Base-by-base conservation (phyloP, 2,329 filamentous ascomycete species). In the Monosporascus sp. region DNA sequence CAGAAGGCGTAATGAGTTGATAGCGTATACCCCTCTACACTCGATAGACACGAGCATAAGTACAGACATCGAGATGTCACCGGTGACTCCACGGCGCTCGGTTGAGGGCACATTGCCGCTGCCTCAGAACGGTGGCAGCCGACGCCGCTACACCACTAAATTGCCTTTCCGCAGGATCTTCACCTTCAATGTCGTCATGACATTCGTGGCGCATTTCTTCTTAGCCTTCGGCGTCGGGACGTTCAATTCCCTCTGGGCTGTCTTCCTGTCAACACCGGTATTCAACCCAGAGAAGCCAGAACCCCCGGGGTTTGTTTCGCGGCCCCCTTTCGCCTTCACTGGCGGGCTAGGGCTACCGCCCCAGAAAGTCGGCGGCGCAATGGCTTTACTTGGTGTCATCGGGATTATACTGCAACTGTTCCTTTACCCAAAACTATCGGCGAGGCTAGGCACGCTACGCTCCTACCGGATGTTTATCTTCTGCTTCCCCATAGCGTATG, bases 321-420 rank as follows among this genome's bases (percentile, higher is more conserved):
- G 68, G 56, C 69, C 80, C 53, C 77, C 83, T 0, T 82, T 87
- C 62, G 70, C 78, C 56, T 91, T 91, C 64, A 83, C 84, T 1
- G 88, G 89, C 27, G 90, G 90, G 2, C 75, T 94, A 0, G 88
- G 88, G n/a, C 78, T 94, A 50, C 81, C 82, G 0, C 84, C 88
- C 0, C 77, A 80, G 1, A 80, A 82, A 2, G 86, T 94, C 34
- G 89, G 89, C n/a, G 72, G 89, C 44, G 87, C 88, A 5, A 90
- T 92, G 73, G 84, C 89, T 2, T 84, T 88, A 49, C 79, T 94
- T 17, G 90, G 89, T 8, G 70, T 82, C 48, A 83, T 93, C 44
- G 90, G 90, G n/a, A 86, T 94, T 38, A 72, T 77, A 0, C 74
- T 94, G 46, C 88, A 91, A 66, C 78, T 90, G 11, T 74, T 88